These are phyloP conservation scores for Stereocaulon alpinum DNA, from an alignment of 495 filamentous ascomycete species.

Conservation along the genomic window DNA sequence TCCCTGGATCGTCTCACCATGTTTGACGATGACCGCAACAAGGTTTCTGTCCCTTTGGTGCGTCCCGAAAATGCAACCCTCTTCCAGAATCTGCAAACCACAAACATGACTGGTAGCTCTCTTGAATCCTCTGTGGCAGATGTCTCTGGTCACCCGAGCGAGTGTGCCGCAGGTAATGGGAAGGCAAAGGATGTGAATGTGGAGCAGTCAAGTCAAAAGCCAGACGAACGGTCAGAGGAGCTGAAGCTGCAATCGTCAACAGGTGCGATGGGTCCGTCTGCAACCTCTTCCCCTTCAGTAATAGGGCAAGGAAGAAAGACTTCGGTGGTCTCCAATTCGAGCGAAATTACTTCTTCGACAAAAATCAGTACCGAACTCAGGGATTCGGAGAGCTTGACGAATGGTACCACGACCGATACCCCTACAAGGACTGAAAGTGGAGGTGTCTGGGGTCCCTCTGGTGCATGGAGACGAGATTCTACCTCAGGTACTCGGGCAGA, in stretches of 20 bases:
- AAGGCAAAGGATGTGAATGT: conserved; percentile 1
- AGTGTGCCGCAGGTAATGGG: conserved; percentile 33
- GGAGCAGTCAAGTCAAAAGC: background rate
- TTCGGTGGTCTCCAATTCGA: background rate
- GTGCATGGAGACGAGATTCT: conserved; percentile 52
- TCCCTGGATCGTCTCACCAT: conserved; percentile 81
- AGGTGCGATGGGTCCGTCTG: conserved; percentile 19
- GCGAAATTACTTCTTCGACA: conserved; percentile 5
- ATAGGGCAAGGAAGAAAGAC: conserved; percentile 21
- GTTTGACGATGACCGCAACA: conserved; percentile 76
- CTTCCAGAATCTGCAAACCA: conserved; percentile 66
- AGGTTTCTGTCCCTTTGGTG: conserved; percentile 85
- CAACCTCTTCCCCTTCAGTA: conserved; percentile 27
- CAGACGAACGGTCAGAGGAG: conserved; percentile 9
- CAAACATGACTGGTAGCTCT: conserved; percentile 34
- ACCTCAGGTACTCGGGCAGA: conserved; percentile 15
- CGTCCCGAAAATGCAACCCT: conserved; percentile 77
- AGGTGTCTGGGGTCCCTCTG: conserved; percentile 45
- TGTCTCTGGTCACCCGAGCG: conserved; percentile 35
- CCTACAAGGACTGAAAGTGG: conserved; percentile 37
- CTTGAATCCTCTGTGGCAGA: background rate
- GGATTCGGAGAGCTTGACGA: conserved; percentile 17
- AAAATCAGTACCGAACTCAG: conserved; percentile 9
- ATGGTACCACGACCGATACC: conserved; percentile 26
- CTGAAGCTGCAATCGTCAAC: conserved; percentile 6